Conservation (phyloP, 768 basidiomycete species). For the Podaxis mareebaensis region DNA sequence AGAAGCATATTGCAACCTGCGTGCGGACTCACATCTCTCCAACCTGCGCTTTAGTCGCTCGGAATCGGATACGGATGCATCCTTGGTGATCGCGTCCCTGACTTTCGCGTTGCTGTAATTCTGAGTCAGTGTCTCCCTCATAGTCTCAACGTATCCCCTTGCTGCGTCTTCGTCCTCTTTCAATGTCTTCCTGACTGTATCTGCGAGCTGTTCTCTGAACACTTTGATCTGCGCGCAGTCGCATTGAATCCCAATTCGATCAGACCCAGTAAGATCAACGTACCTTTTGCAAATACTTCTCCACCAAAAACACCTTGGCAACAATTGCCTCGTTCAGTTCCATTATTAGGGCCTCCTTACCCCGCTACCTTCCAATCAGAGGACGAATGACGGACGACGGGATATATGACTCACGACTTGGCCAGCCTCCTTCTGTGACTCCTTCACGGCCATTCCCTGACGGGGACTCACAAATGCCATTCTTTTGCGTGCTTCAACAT, state of each 20-base stretch:
- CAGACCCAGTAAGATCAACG: background rate
- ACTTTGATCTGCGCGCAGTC: background rate
- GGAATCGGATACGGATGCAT: background rate
- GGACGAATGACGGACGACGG: background rate
- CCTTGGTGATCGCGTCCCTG: background rate
- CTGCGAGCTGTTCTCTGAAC: conserved; percentile 1
- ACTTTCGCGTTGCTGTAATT: background rate
- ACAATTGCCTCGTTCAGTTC: background rate
- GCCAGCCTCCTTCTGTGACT: conserved; percentile 1
- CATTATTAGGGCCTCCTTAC: background rate
- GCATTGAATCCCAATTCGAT: background rate
- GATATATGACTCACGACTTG: background rate
- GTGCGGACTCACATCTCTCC: background rate
- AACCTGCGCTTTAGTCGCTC: background rate
- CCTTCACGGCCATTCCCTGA: conserved; percentile 9
- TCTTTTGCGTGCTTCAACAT: background rate
- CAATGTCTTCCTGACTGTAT: background rate
- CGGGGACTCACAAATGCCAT: background rate
- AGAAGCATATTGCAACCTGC: background rate
- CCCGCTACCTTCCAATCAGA: background rate
- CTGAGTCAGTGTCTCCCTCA: background rate
- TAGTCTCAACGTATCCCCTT: background rate
- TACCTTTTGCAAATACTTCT: background rate
- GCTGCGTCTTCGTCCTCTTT: conserved; percentile 3
- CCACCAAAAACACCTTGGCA: conserved; percentile 1